Evolutionary conservation across 371 early-diverging fungal genomes (phyloP), one percentile per base, ranked within the genome.

Genomic region (Mortierella sp.): DNA sequence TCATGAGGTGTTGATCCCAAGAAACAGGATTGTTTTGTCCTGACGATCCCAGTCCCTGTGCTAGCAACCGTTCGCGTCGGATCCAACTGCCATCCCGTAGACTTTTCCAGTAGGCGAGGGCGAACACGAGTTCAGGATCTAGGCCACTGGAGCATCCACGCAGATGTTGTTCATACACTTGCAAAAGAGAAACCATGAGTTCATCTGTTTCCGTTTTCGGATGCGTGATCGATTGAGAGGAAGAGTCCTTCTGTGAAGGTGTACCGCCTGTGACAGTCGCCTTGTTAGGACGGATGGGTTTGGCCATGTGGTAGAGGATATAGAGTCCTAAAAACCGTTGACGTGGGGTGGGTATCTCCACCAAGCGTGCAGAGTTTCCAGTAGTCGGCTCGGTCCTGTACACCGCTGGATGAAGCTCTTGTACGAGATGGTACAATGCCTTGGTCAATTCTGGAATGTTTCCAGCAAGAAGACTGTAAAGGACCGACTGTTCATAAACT

Each of bases 371-470:
- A 30, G 54, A 39, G 9, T 48, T n/a, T n/a, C n/a, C 52, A 21
- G 58, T 28, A 10, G 8, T 27, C 16, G 26, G 30, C 16, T 2
- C n/a, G 21, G 34, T 14, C 16, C 9, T 55, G 34, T 74, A 61
- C 19, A 50, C 61, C 9, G 21, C 50, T 26, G 74, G 69, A 14
- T 74, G 69, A 2, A 74, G 26, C 10, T 69, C 64, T 41, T 74
- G 69, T 14, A 74, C 61, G 7, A 74, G 69, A 24, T 69, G 61
- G 41, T 68, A 56, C 16, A 74, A 54, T 13, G 71, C 71, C 21
- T 76, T 76, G 27, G 71, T 76, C 59, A 76, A 27, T 63, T 76
- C 78, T 27, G 78, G 78, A 49, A 65, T 66, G 48, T 70, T 65
- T 8, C 58, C 56, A 31, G 78, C 78, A 27, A 59, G 62, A 1